phyloP scores from a whole-genome alignment of 257 asterid genomes.

The Perilla frutescens region DNA sequence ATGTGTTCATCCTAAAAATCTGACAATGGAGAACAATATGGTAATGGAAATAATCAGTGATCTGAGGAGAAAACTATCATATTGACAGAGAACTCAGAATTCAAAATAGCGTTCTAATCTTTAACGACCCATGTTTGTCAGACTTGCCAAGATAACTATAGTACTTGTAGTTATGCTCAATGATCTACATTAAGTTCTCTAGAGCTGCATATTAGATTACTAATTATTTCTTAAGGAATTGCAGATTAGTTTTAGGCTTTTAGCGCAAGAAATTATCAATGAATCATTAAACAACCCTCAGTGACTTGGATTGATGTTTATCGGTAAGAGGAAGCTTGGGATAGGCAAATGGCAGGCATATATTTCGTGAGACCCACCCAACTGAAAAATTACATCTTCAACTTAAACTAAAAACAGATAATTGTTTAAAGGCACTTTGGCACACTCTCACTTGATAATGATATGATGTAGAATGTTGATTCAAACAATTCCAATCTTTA shows the following conservation, averaged over 20 bases:
- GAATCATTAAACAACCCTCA: background rate
- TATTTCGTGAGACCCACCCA: too few species aligned
- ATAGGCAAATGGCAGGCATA: too few species aligned
- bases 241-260: background rate
- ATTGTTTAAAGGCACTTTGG: conserved; percentile 18
- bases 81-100: conserved; percentile 13
- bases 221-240: conserved; percentile 21
- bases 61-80: conserved; percentile 2
- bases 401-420: conserved; percentile 21
- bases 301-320: too few species aligned
- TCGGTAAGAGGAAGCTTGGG: too few species aligned
- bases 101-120: conserved; percentile 5
- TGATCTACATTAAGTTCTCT: conserved; percentile 9
- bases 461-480: conserved; percentile 26
- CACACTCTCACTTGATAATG: conserved; percentile 10
- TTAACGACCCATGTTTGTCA: conserved; percentile 13
- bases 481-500: conserved; percentile 42
- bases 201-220: background rate
- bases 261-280: background rate
- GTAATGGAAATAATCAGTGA: conserved; percentile 15
- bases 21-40: conserved; percentile 1
- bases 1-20: conserved; percentile 3
- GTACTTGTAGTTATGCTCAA: conserved; percentile 12
- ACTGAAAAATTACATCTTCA: conserved; percentile 1
- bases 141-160: conserved; percentile 12